phyloP scores from a whole-genome alignment of 2,329 filamentous ascomycete species.

The Aspergillus ruber region DNA sequence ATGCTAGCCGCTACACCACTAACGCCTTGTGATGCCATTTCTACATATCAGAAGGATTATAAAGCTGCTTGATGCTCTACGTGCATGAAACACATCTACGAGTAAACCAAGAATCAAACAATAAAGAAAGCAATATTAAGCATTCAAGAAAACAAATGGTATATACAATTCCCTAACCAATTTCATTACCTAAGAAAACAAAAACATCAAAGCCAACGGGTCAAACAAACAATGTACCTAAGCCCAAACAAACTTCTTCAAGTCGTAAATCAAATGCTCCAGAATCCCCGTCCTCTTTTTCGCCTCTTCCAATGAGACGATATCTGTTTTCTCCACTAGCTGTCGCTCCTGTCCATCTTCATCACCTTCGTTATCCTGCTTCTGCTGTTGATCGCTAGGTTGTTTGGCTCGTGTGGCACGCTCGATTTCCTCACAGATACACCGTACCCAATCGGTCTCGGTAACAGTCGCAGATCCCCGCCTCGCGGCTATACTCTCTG shows the following conservation, averaged over 20 bases:
- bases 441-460: conserved; percentile 51
- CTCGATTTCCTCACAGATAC: conserved; percentile 70
- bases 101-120: neutral
- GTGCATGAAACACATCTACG: no score
- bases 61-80: no score
- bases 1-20: neutral
- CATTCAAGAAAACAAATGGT: neutral
- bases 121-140: neutral
- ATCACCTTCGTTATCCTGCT: conserved; percentile 30
- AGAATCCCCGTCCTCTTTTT: conserved; percentile 79
- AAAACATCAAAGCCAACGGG: neutral
- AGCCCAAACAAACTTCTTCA: conserved; percentile 91
- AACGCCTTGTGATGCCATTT: neutral
- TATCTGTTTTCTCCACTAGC: conserved; percentile 55
- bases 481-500: conserved; percentile 7
- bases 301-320: conserved; percentile 79
- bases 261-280: conserved; percentile 78
- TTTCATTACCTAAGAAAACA: neutral
- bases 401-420: conserved; percentile 49
- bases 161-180: neutral
- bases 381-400: neutral
- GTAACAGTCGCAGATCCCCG: conserved; percentile 23
- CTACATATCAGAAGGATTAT: no score
- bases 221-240: conserved; percentile 21
- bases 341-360: conserved; percentile 28